phyloP scores from a whole-genome alignment of 768 basidiomycete species.

The Hypholoma fasciculare region DNA sequence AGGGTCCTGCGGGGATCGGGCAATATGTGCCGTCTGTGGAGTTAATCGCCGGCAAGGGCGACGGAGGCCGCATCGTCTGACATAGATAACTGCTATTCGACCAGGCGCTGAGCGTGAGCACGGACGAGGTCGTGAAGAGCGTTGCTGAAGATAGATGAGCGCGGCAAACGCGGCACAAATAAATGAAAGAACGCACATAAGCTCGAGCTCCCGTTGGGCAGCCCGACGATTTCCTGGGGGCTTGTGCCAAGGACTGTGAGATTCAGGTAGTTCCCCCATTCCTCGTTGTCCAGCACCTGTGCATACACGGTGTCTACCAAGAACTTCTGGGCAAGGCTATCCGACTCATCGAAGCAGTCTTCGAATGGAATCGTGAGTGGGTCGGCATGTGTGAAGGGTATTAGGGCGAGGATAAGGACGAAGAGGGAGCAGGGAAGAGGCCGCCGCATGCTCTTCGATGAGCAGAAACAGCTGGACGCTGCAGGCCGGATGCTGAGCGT shows the following conservation, averaged over 20 bases:
- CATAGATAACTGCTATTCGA: slow-evolving; percentile 78
- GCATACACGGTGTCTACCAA: slow-evolving; percentile 70
- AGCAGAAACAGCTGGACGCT: slow-evolving; percentile 6
- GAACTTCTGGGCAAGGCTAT: slow-evolving; percentile 56
- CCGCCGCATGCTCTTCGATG: slow-evolving; percentile 15
- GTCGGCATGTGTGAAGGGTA: slow-evolving; percentile 36
- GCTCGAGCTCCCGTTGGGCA: slow-evolving; percentile 58
- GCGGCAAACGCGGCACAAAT: not conserved
- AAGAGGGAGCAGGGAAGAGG: slow-evolving; percentile 17
- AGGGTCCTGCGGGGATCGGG: slow-evolving; percentile 75
- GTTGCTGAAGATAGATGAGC: slow-evolving; percentile 53
- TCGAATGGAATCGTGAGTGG: slow-evolving; percentile 61
- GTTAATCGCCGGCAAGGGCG: slow-evolving; percentile 56
- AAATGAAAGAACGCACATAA: slow-evolving; percentile 53
- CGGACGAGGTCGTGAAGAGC: slow-evolving; percentile 78
- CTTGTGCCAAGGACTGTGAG: slow-evolving; percentile 72
- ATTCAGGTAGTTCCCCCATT: slow-evolving; percentile 53
- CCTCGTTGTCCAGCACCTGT: slow-evolving; percentile 54
- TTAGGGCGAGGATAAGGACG: slow-evolving; percentile 17
- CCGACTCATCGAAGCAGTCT: slow-evolving; percentile 64
- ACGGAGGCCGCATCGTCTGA: slow-evolving; percentile 73
- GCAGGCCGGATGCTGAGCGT: not conserved
- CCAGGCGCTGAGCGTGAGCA: slow-evolving; percentile 77
- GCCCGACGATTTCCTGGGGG: slow-evolving; percentile 58
- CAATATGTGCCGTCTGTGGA: slow-evolving; percentile 56